Evolutionary conservation across 805 yeast species (phyloP), one percentile per base, ranked within the genome.

Genomic region (Myxozyma kluyveri): DNA sequence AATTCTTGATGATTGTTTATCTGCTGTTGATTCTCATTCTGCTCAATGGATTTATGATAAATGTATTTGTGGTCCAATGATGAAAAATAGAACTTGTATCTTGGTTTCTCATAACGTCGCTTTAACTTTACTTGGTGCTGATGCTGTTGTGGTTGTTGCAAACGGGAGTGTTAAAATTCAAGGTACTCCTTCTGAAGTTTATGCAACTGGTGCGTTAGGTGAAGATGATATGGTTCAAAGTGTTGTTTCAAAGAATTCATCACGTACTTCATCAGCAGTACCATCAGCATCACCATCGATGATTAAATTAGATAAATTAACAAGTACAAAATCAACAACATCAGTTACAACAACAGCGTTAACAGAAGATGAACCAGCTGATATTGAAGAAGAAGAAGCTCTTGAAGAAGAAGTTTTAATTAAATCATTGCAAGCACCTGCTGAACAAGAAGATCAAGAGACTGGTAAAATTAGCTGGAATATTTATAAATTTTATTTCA

Each of bases 11-110:
- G 99, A 91, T 70, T 91, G 98, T 73, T 76, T 91, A 63, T 84
- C 93, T 68, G 99, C 99, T 45, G 98, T 91, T 52, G 99, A 91
- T 69, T 86, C 98, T 1, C 98, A 93, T 67, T 91, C 98, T 38
- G 95, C 97, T 12, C 78, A 86, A 49, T 88, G 93, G 82, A 87
- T 91, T 56, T 91, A 91, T 67, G 95, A 90, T 62, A 79, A 88
- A 62, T 91, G 97, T 72, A 84, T 91, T 49, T 76, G 88, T 45
- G 98, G 98, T 45, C 86, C 88, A 0, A 71, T 90, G 64, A 88
- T 89, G 90, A 73, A 76, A 37, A 78, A 80, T 56, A 83, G 99
- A 75, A 91, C 98, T 2, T 84, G 96, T 69, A 74, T 91, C 51
- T 76, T 91, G 61, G 97, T 93, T 2, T 87, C 97, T 3, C 99